phyloP scores from a whole-genome alignment of 208 protist genomes.

The Vickermania ingenoplastis region DNA sequence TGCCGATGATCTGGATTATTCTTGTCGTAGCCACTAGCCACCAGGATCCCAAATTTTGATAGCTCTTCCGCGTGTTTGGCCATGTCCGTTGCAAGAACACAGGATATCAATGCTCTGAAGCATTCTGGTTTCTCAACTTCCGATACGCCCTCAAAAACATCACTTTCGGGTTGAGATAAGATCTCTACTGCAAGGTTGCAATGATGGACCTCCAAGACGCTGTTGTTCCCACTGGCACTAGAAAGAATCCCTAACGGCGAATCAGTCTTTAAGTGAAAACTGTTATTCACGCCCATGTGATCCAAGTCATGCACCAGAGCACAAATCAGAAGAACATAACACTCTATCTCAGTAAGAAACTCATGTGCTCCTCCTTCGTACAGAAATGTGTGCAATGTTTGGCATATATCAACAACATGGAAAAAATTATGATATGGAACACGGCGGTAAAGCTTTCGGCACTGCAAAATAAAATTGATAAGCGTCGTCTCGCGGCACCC shows the following conservation, averaged over 20 bases:
- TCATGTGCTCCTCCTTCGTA: slow-evolving; percentile 35
- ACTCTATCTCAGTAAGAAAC: slow-evolving; percentile 60
- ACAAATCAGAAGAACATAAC: slow-evolving; percentile 68
- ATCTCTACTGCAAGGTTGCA: slow-evolving; percentile 84
- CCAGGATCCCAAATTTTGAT: slow-evolving; percentile 16
- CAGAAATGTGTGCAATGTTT: slow-evolving; percentile 71
- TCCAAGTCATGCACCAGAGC: slow-evolving; percentile 78
- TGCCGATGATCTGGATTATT: slow-evolving; percentile 17
- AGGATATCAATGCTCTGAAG: slow-evolving; percentile 68
- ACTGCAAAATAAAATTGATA: slow-evolving; percentile 72
- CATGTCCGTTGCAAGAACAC: slow-evolving; percentile 83
- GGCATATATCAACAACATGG: slow-evolving; percentile 76
- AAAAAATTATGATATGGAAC: slow-evolving; percentile 87
- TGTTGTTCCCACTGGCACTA: slow-evolving; percentile 68
- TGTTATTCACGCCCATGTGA: slow-evolving; percentile 89
- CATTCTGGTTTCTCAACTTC: slow-evolving; percentile 27
- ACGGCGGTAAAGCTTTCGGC: slow-evolving; percentile 64
- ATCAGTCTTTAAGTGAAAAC: slow-evolving; percentile 83
- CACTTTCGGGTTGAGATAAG: slow-evolving; percentile 48
- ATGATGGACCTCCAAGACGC: slow-evolving; percentile 82
- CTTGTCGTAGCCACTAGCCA: slow-evolving; percentile 17
- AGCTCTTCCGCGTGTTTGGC: slow-evolving; percentile 50
- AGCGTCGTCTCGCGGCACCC: slow-evolving; percentile 50
- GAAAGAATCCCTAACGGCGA: slow-evolving; percentile 76
- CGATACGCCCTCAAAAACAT: slow-evolving; percentile 62